Evolutionary conservation across 2,329 filamentous ascomycete genomes (phyloP).

Genomic region (Stagonosporopsis cucurbitacearum): DNA sequence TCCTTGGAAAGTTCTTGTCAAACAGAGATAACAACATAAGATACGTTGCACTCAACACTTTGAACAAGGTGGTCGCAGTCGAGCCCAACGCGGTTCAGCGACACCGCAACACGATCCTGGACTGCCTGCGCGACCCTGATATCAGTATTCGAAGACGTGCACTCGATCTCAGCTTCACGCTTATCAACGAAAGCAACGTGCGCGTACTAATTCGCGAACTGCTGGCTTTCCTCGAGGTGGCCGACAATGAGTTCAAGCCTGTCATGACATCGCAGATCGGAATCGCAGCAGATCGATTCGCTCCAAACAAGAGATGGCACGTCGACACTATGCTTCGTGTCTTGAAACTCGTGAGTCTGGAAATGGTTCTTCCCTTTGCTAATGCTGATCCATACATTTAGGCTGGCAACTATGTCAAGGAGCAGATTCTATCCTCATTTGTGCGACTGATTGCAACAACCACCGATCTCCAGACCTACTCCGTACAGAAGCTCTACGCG

Average conservation of each 20-base stretch:
- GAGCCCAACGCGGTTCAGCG: constrained; percentile 97
- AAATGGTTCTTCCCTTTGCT: too few relatives aligned
- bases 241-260: constrained; percentile 98
- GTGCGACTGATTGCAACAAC: constrained; percentile 94
- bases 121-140: constrained; percentile 94
- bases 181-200: constrained; percentile 97
- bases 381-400: constrained; percentile 19
- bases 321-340: constrained; percentile 97
- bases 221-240: constrained; percentile 92
- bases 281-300: constrained; percentile 92
- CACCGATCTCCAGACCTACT: constrained; percentile 93
- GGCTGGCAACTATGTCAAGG: constrained; percentile 96
- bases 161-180: constrained; percentile 95
- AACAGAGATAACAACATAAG: constrained; percentile 99
- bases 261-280: constrained; percentile 99
- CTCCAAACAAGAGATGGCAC: constrained; percentile 98
- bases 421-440: constrained; percentile 96
- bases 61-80: constrained; percentile 97
- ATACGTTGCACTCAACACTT: constrained; percentile 94
- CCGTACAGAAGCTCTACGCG: constrained; percentile 91
- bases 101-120: constrained; percentile 95
- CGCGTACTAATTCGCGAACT: constrained; percentile 91
- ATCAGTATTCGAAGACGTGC: constrained; percentile 96
- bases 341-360: constrained; percentile 68
- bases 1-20: constrained; percentile 96